Conservation (phyloP, 441 rosid species). For the Populus hybrid region DNA sequence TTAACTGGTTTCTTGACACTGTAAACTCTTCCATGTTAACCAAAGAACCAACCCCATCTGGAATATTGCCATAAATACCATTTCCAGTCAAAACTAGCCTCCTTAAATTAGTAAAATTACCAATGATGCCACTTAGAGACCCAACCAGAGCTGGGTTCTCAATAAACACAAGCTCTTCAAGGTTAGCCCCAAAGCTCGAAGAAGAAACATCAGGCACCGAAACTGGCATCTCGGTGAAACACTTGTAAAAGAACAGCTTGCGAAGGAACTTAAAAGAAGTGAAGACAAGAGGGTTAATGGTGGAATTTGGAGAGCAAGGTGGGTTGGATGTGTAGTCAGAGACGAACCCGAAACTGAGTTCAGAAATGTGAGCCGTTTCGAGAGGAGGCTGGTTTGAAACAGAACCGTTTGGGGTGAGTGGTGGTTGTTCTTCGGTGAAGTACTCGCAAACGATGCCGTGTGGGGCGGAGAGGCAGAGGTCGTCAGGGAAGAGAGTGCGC, state of each 20-base stretch:
- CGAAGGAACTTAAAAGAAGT: slow-evolving; percentile 51
- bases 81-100: slow-evolving; percentile 54
- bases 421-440: slow-evolving; percentile 19
- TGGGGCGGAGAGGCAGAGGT: slow-evolving; percentile 60
- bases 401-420: slow-evolving; percentile 11
- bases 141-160: slow-evolving; percentile 52
- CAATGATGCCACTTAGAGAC: slow-evolving; percentile 33
- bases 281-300: slow-evolving; percentile 50
- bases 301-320: slow-evolving; percentile 50
- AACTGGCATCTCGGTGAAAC: slow-evolving; percentile 41
- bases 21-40: slow-evolving; percentile 47
- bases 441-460: slow-evolving; percentile 62
- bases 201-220: slow-evolving; percentile 29
- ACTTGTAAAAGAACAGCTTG: slow-evolving; percentile 61
- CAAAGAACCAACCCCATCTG: slow-evolving; percentile 35
- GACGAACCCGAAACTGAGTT: slow-evolving; percentile 58
- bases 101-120: slow-evolving; percentile 42
- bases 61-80: slow-evolving; percentile 50
- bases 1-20: slow-evolving; percentile 51
- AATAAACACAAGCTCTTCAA: slow-evolving; percentile 59
- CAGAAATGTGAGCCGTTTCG: slow-evolving; percentile 43
- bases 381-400: background rate
- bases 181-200: slow-evolving; percentile 31
- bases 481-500: slow-evolving; percentile 56
- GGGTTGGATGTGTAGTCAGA: slow-evolving; percentile 63